These are phyloP conservation scores for Coniferiporia weirii DNA, from an alignment of 1,284 basidiomycete genomes.

Conservation along the genomic window DNA sequence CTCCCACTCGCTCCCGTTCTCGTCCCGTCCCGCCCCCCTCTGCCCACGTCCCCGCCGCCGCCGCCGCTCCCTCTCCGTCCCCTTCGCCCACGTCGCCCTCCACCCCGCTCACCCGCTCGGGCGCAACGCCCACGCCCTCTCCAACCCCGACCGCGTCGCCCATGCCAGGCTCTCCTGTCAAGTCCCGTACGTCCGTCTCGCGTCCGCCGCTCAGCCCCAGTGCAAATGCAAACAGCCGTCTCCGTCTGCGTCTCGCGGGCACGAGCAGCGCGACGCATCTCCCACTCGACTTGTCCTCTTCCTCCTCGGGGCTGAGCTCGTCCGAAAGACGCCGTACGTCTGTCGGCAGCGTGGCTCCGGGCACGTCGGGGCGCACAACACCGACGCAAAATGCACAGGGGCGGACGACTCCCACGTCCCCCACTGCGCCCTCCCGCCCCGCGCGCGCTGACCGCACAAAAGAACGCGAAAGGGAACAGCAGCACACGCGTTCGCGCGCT, in stretches of 20 bases:
- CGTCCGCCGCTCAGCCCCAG: constrained; percentile 15
- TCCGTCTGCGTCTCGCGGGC: constrained; percentile 4
- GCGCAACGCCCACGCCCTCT: not conserved
- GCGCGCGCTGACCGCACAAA: constrained; percentile 12
- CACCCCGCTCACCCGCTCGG: not conserved
- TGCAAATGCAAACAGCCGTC: constrained; percentile 5
- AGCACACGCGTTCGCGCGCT: constrained; percentile 11
- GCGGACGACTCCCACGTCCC: constrained; percentile 5
- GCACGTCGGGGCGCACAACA: not conserved
- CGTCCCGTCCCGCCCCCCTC: too few relatives aligned
- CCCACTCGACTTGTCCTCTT: not conserved
- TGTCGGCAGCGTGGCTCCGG: constrained; percentile 1
- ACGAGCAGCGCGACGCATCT: constrained; percentile 1
- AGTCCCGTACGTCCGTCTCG: not conserved
- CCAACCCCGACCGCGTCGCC: not conserved
- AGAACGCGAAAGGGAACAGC: constrained; percentile 8
- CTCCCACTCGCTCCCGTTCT: too few relatives aligned
- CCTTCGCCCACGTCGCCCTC: not conserved
- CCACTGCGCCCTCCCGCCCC: constrained; percentile 3
- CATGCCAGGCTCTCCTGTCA: not conserved
- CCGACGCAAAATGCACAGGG: not conserved
- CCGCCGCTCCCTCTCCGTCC: too few relatives aligned
- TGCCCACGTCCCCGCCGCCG: too few relatives aligned
- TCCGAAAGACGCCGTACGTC: constrained; percentile 6
- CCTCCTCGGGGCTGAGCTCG: not conserved